phyloP scores from a whole-genome alignment of 2,329 filamentous ascomycete species.

The Xylaria sp. region DNA sequence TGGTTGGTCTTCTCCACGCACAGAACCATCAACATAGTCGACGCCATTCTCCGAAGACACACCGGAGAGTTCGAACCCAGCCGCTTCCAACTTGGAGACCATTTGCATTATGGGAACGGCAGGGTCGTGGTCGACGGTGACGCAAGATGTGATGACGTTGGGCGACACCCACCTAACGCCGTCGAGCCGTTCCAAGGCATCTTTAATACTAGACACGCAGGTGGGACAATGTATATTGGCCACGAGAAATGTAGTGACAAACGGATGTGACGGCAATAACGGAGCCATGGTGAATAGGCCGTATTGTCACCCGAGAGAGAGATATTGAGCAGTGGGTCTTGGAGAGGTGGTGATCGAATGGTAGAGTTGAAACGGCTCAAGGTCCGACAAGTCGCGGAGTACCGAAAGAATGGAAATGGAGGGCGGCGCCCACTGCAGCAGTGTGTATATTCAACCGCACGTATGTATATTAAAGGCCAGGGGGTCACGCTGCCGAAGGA shows the following conservation, averaged over 20 bases:
- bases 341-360: slow-evolving; percentile 15
- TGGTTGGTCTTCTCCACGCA: slow-evolving; percentile 34
- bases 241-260: slow-evolving; percentile 70
- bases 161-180: slow-evolving; percentile 69
- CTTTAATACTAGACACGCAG: slow-evolving; percentile 74
- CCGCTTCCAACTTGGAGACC: slow-evolving; percentile 61
- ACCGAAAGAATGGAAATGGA: background rate
- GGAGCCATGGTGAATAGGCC: slow-evolving; percentile 41
- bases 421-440: slow-evolving; percentile 21
- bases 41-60: slow-evolving; percentile 54
- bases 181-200: slow-evolving; percentile 62
- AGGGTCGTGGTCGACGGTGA: slow-evolving; percentile 65
- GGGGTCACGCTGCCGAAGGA: slow-evolving; percentile 22
- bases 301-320: slow-evolving; percentile 14
- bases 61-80: slow-evolving; percentile 69
- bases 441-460: slow-evolving; percentile 23
- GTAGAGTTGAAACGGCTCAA: background rate
- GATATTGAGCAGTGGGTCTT: slow-evolving; percentile 28
- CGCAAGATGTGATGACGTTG: slow-evolving; percentile 75
- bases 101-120: slow-evolving; percentile 59
- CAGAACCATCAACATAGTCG: slow-evolving; percentile 39
- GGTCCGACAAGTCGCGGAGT: slow-evolving; percentile 13
- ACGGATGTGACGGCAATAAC: slow-evolving; percentile 40
- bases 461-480: slow-evolving; percentile 32
- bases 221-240: slow-evolving; percentile 83